Base-by-base conservation (phyloP, 805 yeast genomes). In the Wickerhamomyces bovis region DNA sequence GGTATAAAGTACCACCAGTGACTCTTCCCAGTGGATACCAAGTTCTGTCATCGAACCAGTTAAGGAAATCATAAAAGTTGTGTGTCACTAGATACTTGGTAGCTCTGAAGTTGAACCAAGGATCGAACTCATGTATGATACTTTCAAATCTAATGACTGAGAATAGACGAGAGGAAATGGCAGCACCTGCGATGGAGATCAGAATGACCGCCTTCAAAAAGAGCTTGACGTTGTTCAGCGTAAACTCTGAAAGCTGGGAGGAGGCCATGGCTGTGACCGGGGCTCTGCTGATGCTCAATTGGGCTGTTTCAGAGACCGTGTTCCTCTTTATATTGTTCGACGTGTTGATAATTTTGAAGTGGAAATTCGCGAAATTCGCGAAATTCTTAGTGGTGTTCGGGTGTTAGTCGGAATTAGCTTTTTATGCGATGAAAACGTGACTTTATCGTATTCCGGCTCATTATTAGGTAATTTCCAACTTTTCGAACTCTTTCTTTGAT, bases 21-120 rank as follows among this genome's bases (percentile, higher is more conserved):
- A 94, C 99, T 70, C 99, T 80, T 19, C 99, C 99, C 55, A 94
- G 75, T 18, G 99, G 99, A 66, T 94, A 94, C 99, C 99, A 94
- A 18, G 99, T 92, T 63, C 96, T 80, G 65, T 92, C 97, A 65
- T 94, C 99, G 61, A 94, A 94, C 99, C 99, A 94, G 66, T 94
- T 94, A 61, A 95, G 75, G 62, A 94, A 95, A 55, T 89, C 90
- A 72, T 89, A 85, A 66, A 80, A 92, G 7, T 94, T 83, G 61
- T 89, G 81, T 39, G 78, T 72, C 26, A 89, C 95, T 54, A 94
- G 76, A 66, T 88, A 89, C 66, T 86, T 85, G n/a, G 99, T 87
- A 39, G 99, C 99, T 54, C 99, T 74, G 72, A 79, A 94, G 68
- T 94, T 94, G 77, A 88, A 88, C 96, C 96, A 89, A 23, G 96